A percentile compares a stretch with the other conserved stretches of the same genome.
Evolutionary conservation across 2,329 filamentous ascomycete species (phyloP).

Genomic region (Ophiostoma tasmaniense): DNA sequence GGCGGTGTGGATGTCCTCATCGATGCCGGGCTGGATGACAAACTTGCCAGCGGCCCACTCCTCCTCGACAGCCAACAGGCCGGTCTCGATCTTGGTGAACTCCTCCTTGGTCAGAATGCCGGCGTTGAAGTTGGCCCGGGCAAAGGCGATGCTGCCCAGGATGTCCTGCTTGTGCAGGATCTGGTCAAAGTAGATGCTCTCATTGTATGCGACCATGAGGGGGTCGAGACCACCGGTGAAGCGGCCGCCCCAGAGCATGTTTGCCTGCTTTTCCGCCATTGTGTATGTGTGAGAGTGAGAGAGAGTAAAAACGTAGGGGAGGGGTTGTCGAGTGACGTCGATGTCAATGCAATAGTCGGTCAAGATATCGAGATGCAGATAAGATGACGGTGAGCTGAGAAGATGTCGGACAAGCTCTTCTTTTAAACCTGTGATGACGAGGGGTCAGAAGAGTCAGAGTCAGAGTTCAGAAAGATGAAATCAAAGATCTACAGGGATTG

Average conservation of each 20-base stretch:
- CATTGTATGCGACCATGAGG: slow-evolving; percentile 80
- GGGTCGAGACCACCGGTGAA: slow-evolving; percentile 69
- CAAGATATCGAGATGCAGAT: background rate
- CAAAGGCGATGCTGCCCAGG: slow-evolving; percentile 70
- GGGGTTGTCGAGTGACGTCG: background rate
- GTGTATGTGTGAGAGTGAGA: background rate
- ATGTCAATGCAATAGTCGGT: background rate
- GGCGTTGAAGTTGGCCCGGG: slow-evolving; percentile 66
- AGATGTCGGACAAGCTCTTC: background rate
- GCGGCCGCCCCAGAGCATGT: slow-evolving; percentile 39
- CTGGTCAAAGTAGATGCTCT: slow-evolving; percentile 69
- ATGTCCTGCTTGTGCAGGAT: slow-evolving; percentile 75
- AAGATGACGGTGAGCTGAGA: background rate
- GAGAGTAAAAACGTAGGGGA: background rate
- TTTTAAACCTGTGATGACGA: background rate
- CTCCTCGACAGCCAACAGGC: slow-evolving; percentile 49
- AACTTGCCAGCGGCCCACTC: slow-evolving; percentile 48
- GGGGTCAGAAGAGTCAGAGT: too few relatives aligned
- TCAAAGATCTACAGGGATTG: background rate
- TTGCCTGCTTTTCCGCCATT: slow-evolving; percentile 30
- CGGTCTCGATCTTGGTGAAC: slow-evolving; percentile 64
- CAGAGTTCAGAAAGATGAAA: background rate
- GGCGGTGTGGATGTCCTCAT: slow-evolving; percentile 59
- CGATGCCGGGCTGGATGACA: slow-evolving; percentile 41
- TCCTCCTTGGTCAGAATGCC: slow-evolving; percentile 66